A percentile compares a stretch with the other conserved stretches of the same genome.
phyloP scores from a whole-genome alignment of 2,329 filamentous ascomycete species.

The Venturiaceae sp. region DNA sequence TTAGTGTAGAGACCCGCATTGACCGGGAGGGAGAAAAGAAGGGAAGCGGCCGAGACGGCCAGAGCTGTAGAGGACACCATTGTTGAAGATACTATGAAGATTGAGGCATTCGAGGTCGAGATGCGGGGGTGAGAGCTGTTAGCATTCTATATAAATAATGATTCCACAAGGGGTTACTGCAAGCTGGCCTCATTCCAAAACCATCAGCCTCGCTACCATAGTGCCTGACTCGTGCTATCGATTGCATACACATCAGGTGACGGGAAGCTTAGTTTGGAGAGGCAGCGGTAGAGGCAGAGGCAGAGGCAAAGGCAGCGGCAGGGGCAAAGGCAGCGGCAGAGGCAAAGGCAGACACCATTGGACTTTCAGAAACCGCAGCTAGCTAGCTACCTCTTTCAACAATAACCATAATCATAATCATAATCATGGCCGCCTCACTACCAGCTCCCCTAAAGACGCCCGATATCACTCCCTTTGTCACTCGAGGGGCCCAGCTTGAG shows the following conservation, averaged over 20 bases:
- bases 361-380: too few species aligned
- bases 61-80: slow-evolving; percentile 1
- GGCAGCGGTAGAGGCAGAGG: too few species aligned
- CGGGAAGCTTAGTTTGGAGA: too few species aligned
- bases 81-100: neutral
- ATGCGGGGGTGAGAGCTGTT: neutral
- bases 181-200: slow-evolving; percentile 1
- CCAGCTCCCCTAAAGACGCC: slow-evolving; percentile 66
- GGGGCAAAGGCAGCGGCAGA: too few species aligned
- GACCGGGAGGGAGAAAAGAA: slow-evolving; percentile 56
- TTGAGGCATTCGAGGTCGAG: neutral
- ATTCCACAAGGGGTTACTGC: neutral
- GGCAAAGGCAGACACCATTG: too few species aligned
- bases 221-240: too few species aligned
- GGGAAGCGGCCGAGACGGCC: slow-evolving; percentile 40
- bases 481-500: slow-evolving; percentile 76
- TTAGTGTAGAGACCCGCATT: slow-evolving; percentile 71
- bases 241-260: too few species aligned
- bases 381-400: too few species aligned
- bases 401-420: neutral
- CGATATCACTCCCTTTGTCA: slow-evolving; percentile 76
- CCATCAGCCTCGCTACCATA: too few species aligned
- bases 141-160: neutral
- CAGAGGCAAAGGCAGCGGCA: too few species aligned
- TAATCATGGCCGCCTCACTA: slow-evolving; percentile 58